Base-by-base conservation (phyloP, 139 green algal genomes). In the Coelastrella sp. region DNA sequence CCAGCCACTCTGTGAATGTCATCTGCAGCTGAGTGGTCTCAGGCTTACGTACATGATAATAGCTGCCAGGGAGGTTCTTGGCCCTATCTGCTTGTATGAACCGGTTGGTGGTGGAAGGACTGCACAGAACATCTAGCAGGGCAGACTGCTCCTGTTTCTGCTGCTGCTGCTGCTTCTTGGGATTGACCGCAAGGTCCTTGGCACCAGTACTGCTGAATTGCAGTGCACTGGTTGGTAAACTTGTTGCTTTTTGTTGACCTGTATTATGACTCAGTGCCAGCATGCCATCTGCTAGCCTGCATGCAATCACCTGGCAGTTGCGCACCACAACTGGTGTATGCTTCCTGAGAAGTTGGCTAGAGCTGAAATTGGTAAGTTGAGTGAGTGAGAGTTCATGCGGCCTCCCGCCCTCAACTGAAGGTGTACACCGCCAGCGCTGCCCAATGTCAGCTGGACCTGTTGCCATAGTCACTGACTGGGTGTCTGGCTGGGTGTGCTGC, bases 1-100 rank as follows among this genome's bases (percentile, higher is more conserved):
- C 60, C 17, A 45, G 21, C 78, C 60, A 74, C 9, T 66, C 62
- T 3, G 0, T 25, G 40, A 84, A 84, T 32, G n/a, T 74, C 78
- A 84, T 64, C 7, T 57, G 21, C 40, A 75, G 62, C n/a, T 13
- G 13, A 15, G 25, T 63, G 30, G 78, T 76, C 60, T 94, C 87
- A 4, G 91, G 92, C 88, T 95, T 89, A 2, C 92, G 60, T 8
- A 96, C 69, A 62, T 95, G 89, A 84, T 96, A 96, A 43, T 86
- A 83, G 25, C 82, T 88, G 34, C 92, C 92, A 19, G 87, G 92
- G 0, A 86, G 50, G 73, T 96, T 96, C 50, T 95, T 95, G 15
- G 19, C 27, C 0, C 23, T 19, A 27, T 94, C 90, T 35, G 72
- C 72, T n/a, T n/a, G 4, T 3, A 94, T 79, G 87, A 96, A 96